Evolutionary conservation across 768 basidiomycete genomes (phyloP).

Genomic region (Psilocybe tampanensis): DNA sequence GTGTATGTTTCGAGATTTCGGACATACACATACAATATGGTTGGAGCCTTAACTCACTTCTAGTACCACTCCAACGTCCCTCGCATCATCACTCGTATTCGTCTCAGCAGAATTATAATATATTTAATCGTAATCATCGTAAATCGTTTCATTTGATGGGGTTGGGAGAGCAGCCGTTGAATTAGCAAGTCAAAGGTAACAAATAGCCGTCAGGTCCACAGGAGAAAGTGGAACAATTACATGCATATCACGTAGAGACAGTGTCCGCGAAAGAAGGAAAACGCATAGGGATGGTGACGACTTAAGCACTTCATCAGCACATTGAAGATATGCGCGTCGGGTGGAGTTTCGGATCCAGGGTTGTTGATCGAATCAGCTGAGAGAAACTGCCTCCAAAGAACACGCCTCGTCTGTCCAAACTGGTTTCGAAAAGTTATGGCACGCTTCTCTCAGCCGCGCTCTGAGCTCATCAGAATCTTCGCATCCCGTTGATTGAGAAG

Average conservation of each 20-base stretch:
- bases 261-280: not conserved
- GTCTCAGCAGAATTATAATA: too few species aligned
- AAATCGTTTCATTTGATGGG: too few species aligned
- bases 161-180: not conserved
- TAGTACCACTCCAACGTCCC: too few species aligned
- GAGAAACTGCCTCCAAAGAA: conserved; percentile 6
- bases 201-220: not conserved
- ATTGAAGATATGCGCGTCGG: not conserved
- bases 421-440: conserved; percentile 16
- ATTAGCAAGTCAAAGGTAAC: not conserved
- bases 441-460: conserved; percentile 9
- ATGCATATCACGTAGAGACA: not conserved
- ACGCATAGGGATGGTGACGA: not conserved
- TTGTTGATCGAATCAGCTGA: not conserved
- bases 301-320: not conserved
- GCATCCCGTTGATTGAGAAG: not conserved
- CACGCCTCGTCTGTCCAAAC: conserved; percentile 8
- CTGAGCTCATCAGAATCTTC: conserved; percentile 11
- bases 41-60: too few species aligned
- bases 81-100: not conserved
- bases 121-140: too few species aligned
- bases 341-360: too few species aligned
- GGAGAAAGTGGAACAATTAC: not conserved
- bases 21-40: too few species aligned
- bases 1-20: too few species aligned